Evolutionary conservation across 2,329 filamentous ascomycete genomes (phyloP), one percentile per base, ranked within the genome.

Genomic region (Ophiocordyceps camponoti-rufipedis): DNA sequence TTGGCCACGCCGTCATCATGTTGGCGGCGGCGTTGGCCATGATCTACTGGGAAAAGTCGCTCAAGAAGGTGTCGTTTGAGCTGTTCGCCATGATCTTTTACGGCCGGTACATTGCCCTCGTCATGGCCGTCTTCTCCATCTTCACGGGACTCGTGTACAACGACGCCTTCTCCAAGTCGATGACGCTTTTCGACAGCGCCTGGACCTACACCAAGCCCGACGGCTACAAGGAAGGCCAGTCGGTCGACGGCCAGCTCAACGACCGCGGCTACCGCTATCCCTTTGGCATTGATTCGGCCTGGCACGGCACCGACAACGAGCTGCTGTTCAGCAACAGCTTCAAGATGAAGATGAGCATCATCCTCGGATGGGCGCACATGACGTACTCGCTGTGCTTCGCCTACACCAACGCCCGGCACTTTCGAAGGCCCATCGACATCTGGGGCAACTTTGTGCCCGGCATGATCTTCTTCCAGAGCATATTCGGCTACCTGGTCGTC

Each of bases 261-360:
- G 62, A 64, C 38, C 67, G 77, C 43, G 74, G 74, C 48, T 88
- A 95, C 65, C 82, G 87, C 44, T 98, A 95, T 62, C 89, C 93
- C 14, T 94, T 98, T 58, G 91, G 91, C 53, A 67, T 98, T 49
- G 91, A 98, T 60, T 94, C 82, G 80, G 84, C 82, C 58, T 98
- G 91, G 91, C 93, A 98, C 61, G 87, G 83, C 48, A 83, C 87
- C 12, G 89, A 96, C 56, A 98, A 98, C 57, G 83, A 93, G 49
- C 73, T 98, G 18, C 75, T 98, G 44, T 98, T 98, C 68, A 83
- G 78, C 62, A 98, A 98, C 81, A 93, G 85, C 65, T 93, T 91
- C 75, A 98, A 98, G 80, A 98, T 98, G 91, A 98, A 98, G 73
- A 84, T 98, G 67, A 93, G 85, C 69, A 95, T 98, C 60, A 77